These are phyloP conservation scores for Hymenoscyphus fructigenus DNA, from an alignment of 2,329 filamentous ascomycete genomes.

Conservation along the genomic window DNA sequence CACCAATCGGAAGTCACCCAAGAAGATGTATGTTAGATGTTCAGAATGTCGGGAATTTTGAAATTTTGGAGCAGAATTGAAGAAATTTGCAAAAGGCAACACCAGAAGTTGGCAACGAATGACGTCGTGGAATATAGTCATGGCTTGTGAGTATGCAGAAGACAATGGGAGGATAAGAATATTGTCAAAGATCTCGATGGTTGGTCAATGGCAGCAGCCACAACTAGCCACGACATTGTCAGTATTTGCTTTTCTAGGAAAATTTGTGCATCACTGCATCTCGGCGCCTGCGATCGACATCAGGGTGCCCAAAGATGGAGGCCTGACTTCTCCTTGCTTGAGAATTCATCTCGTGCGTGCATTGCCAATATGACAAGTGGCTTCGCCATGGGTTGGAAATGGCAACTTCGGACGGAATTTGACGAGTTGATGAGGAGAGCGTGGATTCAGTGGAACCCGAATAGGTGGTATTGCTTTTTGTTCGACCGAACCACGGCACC, in stretches of 20 bases:
- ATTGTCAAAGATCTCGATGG: neutral
- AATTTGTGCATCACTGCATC: neutral
- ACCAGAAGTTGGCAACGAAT: neutral
- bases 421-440: neutral
- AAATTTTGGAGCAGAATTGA: neutral
- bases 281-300: neutral
- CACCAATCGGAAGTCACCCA: neutral
- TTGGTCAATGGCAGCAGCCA: conserved; percentile 4
- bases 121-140: conserved; percentile 1
- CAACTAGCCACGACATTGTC: neutral
- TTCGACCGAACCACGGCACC: neutral
- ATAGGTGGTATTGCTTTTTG: neutral
- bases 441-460: neutral
- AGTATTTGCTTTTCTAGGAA: neutral
- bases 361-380: neutral
- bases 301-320: neutral
- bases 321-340: neutral
- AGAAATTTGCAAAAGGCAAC: neutral
- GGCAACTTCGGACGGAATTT: neutral
- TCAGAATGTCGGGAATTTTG: neutral
- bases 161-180: neutral
- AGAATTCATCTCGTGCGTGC: neutral
- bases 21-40: neutral
- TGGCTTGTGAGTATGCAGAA: neutral
- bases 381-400: neutral